These are phyloP conservation scores for Cetradonia linearis DNA, from an alignment of 495 filamentous ascomycete species.

Conservation along the genomic window DNA sequence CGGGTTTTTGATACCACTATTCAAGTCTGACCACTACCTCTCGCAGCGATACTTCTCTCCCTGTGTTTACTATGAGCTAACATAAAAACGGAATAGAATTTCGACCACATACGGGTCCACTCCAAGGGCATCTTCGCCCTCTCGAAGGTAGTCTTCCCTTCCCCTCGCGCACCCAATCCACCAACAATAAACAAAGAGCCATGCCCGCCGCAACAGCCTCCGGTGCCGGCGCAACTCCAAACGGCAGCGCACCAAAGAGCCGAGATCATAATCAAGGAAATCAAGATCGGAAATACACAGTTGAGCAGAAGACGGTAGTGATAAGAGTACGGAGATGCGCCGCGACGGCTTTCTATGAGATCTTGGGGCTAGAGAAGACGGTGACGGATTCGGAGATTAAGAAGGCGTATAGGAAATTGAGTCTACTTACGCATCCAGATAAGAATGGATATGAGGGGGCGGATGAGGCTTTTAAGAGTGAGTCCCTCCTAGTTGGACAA, in stretches of 20 bases:
- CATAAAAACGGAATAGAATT: not conserved
- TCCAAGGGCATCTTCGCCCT: not conserved
- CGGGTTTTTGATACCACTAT: slow-evolving; percentile 17
- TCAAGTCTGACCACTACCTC: not conserved
- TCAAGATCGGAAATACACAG: slow-evolving; percentile 77
- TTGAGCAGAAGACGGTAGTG: slow-evolving; percentile 83
- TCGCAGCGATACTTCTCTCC: not conserved
- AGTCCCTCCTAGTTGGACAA: slow-evolving; percentile 28
- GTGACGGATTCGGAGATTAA: slow-evolving; percentile 80
- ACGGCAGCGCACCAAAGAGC: slow-evolving; percentile 52
- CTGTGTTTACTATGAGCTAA: not conserved
- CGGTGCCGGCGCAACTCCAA: slow-evolving; percentile 52
- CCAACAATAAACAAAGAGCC: slow-evolving; percentile 26
- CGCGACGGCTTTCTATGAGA: slow-evolving; percentile 88
- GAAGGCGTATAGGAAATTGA: slow-evolving; percentile 92
- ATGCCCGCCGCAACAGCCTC: slow-evolving; percentile 70
- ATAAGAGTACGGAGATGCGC: slow-evolving; percentile 74
- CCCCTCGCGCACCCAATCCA: not conserved
- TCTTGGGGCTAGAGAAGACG: slow-evolving; percentile 63
- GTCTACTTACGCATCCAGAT: slow-evolving; percentile 89
- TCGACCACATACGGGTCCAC: not conserved
- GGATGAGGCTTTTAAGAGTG: slow-evolving; percentile 92
- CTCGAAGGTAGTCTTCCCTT: not conserved
- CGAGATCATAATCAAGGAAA: slow-evolving; percentile 91
- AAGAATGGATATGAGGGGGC: slow-evolving; percentile 97